These are phyloP conservation scores for Ustanciosporium gigantosporum DNA, from an alignment of 1,284 basidiomycete species.

Conservation along the genomic window DNA sequence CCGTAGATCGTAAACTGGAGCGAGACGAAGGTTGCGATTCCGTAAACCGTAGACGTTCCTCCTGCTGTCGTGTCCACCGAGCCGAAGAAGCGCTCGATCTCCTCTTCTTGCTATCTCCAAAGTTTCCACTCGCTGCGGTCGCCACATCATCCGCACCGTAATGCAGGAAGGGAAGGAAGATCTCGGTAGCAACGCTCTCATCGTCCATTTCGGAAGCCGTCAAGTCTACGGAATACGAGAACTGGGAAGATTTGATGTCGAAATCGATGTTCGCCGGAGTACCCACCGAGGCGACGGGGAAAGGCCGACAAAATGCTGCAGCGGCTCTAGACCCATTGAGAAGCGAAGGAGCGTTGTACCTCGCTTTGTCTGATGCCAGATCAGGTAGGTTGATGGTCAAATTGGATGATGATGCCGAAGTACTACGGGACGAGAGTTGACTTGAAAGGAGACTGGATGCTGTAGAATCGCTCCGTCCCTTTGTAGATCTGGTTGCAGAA, in stretches of 20 bases:
- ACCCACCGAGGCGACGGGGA: constrained; percentile 41
- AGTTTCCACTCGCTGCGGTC: constrained; percentile 33
- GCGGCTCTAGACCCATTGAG: constrained; percentile 46
- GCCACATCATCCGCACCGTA: constrained; percentile 68
- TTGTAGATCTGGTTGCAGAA: too few species aligned
- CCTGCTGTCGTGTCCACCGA: constrained; percentile 20
- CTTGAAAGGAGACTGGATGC: constrained; percentile 4
- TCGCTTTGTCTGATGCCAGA: constrained; percentile 5
- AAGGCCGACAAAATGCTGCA: constrained; percentile 50
- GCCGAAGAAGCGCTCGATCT: constrained; percentile 1
- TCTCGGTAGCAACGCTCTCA: constrained; percentile 72
- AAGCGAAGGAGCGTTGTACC: constrained; percentile 15
- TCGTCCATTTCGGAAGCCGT: constrained; percentile 16
- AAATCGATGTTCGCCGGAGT: constrained; percentile 48
- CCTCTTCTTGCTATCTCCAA: constrained; percentile 14
- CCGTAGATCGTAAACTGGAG: constrained; percentile 5
- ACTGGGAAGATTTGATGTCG: constrained; percentile 48
- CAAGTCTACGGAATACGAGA: constrained; percentile 31
- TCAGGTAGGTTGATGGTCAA: neutral
- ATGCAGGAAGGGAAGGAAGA: constrained; percentile 86
- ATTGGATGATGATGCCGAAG: neutral
- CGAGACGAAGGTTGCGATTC: constrained; percentile 10
- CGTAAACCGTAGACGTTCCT: constrained; percentile 10
- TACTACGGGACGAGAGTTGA: neutral
- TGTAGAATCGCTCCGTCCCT: too few species aligned